Conservation (phyloP, 192 early-diverging fungal species). For the Backusella westeae region DNA sequence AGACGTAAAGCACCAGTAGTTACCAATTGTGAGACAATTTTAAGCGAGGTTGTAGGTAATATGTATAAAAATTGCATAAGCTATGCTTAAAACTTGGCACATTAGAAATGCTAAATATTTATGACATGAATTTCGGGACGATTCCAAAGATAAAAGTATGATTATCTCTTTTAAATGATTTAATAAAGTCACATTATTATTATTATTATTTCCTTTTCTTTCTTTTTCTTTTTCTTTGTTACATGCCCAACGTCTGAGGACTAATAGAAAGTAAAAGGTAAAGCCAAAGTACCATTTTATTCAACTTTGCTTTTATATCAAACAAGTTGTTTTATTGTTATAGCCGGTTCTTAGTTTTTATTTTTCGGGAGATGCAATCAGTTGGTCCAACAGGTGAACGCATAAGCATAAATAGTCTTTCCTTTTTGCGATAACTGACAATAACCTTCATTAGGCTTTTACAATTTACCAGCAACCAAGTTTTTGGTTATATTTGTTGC, state of each 20-base stretch:
- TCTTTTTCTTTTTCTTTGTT: background rate
- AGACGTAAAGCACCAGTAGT: no score
- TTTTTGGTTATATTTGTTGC: constrained; percentile 47
- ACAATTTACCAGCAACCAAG: constrained; percentile 65
- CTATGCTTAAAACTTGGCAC: no score
- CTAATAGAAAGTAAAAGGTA: background rate
- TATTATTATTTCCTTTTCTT: background rate
- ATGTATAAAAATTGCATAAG: no score
- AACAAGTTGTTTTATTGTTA: background rate
- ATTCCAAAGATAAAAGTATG: no score
- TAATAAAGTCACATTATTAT: background rate
- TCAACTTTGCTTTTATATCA: background rate
- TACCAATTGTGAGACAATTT: no score
- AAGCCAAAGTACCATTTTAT: background rate
- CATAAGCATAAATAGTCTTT: background rate
- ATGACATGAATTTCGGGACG: no score
- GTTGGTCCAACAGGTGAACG: background rate
- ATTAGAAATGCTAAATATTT: no score
- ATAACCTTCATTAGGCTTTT: constrained; percentile 42
- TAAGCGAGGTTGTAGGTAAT: no score
- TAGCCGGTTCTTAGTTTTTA: background rate
- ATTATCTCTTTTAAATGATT: background rate
- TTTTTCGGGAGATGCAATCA: background rate
- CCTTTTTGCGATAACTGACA: background rate
- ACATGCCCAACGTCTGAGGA: background rate